Percentiles rank a stretch among this genome's conserved stretches.
These are phyloP conservation scores for Kwoniella europaea DNA, from an alignment of 768 basidiomycete species.

Conservation along the genomic window DNA sequence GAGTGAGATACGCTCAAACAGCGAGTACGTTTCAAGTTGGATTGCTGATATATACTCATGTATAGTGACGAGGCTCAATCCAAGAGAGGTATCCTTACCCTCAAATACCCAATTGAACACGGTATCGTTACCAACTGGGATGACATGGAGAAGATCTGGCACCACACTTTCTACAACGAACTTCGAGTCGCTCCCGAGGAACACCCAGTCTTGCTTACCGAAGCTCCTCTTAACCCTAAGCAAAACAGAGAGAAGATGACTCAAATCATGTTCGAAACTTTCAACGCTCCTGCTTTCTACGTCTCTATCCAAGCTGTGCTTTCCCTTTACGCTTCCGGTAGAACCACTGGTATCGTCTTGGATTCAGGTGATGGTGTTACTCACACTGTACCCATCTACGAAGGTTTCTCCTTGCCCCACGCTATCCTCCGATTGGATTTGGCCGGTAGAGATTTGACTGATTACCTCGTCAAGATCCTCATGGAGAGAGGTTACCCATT, in stretches of 20 bases:
- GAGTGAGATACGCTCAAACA: constrained; percentile 18
- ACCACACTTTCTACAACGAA: constrained; percentile 96
- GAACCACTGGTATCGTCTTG: constrained; percentile 90
- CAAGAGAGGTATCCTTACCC: constrained; percentile 89
- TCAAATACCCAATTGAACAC: constrained; percentile 93
- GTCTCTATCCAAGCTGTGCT: constrained; percentile 89
- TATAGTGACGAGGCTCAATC: constrained; percentile 85
- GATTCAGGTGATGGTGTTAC: constrained; percentile 97
- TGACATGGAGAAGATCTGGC: constrained; percentile 99
- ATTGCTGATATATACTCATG: background rate
- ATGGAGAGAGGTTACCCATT: constrained; percentile 92
- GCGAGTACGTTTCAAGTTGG: too few relatives aligned
- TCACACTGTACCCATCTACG: constrained; percentile 96
- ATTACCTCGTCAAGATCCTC: constrained; percentile 58
- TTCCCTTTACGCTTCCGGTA: constrained; percentile 89
- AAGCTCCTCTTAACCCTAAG: constrained; percentile 91
- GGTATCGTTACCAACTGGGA: constrained; percentile 98
- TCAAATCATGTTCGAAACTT: constrained; percentile 96
- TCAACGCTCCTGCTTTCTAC: constrained; percentile 91
- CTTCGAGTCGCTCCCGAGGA: constrained; percentile 91
- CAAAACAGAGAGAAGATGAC: constrained; percentile 89
- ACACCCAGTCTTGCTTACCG: constrained; percentile 88
- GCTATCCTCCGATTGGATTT: constrained; percentile 89
- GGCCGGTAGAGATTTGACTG: constrained; percentile 88
- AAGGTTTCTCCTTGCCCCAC: constrained; percentile 87